Evolutionary conservation across 805 yeast species (phyloP), one percentile per base, ranked within the genome.

Genomic region (Wickerhamomyces canadensis): DNA sequence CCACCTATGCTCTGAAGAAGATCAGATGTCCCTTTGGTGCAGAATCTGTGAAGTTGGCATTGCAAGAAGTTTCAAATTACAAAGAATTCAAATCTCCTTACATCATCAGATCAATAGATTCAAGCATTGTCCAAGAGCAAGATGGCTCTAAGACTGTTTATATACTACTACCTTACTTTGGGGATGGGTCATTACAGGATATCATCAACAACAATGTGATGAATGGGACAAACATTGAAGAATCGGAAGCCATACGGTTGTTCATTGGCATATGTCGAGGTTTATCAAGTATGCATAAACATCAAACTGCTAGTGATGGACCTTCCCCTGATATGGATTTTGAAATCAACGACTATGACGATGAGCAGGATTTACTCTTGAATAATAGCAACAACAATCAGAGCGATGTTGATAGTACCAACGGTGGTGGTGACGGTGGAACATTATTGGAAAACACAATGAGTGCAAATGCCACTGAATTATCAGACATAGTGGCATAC

Each of bases 1-100:
- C 71, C 26, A 48, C 62, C 31, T 84, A 76, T 52, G 96, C 96
- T 4, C 63, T 89, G 53, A 89, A 89, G 64, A 84, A 84, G 64
- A 84, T 87, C 37, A 67, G 89, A 42, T 88, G 96, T 58, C 88
- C 95, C 2, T 84, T 80, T 60, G 96, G 96, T 2, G 72, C 83
- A 33, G 84, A 79, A 52, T 80, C 81, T 49, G 78, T 87, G 37
- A 75, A 73, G 40, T 63, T 70, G 33, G 95, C 95, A 1, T 69
- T 85, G 76, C 70, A 73, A 29, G 98, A 89, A 55, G 76, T 88
- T 33, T 79, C 78, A 19, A 79, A 77, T 46, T 85, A 87, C 58
- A 78, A 75, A 50, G 75, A 79, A 35, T 88, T 89, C 58, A 64
- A 67, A 26, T 65, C 78, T 18, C 85, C 87, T 0, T 77, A 75